Base-by-base conservation (phyloP, 805 yeast species). In the Yarrowia sp. region DNA sequence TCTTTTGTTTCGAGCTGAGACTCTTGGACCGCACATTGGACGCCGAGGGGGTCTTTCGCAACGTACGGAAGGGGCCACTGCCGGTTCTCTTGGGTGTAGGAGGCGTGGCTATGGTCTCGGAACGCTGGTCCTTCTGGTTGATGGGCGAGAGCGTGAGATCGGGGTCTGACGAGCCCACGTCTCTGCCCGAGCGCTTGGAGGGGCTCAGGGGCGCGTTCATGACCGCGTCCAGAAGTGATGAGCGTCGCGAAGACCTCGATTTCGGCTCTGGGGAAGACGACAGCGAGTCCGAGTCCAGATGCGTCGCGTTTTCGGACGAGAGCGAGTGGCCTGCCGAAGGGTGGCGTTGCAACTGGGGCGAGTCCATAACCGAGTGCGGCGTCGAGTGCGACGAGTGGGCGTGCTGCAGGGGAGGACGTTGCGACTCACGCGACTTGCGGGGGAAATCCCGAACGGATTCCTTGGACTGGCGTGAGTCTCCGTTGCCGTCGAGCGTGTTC, bases 1-100 rank as follows among this genome's bases (percentile, higher is more conserved):
- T 80, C 41, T 78, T 73, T 65, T 77, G 77, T 66, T 74, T 74
- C 17, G 58, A 46, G 22, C 32, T 30, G 16, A 48, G 35, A 3
- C 17, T 9, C 40, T 58, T 58, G 38, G 49, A 32, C 21, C 63
- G 49, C 38, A 58, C 21, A 32, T 58, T 58, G 14, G 63, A 58
- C 16, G 63, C 38, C 22, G 63, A 58, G 12, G 63, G 63, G 4
- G 63, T 58, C 51, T 43, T 58, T 22, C 51, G 38, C 17, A 58
- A 32, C 17, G 63, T 32, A 21, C 51, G 14, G 51, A 58, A 58
- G 2, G 63, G 63, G 1, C 51, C 63, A 6, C 41, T 30, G 19
- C 51, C 51, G n/a, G 63, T 22, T 41, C 63, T 4, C 32, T 58
- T 58, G 30, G 63, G 63, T 4, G 63, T 58, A 2, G 51, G 63